A percentile compares a stretch with the other conserved stretches of the same genome.
phyloP scores from a whole-genome alignment of 441 rosid species.

The Kokia cookei region DNA sequence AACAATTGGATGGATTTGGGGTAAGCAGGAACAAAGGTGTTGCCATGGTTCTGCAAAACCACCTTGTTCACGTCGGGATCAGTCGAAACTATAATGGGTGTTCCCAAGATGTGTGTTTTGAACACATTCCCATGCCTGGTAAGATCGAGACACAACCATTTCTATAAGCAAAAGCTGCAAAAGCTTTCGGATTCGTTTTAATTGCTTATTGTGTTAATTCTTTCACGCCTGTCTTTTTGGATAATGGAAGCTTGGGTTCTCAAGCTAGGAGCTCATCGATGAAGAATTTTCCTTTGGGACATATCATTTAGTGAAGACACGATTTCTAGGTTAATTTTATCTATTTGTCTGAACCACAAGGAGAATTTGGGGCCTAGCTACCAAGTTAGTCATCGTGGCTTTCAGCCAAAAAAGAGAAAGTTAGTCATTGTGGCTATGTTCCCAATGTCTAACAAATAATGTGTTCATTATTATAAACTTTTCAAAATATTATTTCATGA shows the following conservation, averaged over 20 bases:
- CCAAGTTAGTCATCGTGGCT: neutral
- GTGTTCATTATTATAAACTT: neutral
- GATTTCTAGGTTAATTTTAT: neutral
- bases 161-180: neutral
- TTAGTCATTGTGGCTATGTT: neutral
- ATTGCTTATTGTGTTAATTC: neutral
- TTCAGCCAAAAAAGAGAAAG: too few species aligned
- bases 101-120: conserved; percentile 67
- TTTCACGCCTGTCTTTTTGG: neutral
- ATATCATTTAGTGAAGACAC: neutral
- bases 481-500: neutral
- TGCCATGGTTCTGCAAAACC: conserved; percentile 64
- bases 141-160: neutral
- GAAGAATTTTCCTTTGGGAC: neutral
- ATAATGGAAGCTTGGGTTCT: neutral
- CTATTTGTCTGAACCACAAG: neutral
- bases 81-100: conserved; percentile 69
- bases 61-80: conserved; percentile 74
- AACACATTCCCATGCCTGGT: conserved; percentile 64
- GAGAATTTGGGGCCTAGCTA: neutral
- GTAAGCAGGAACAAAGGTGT: conserved; percentile 54
- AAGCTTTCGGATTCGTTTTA: neutral
- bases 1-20: conserved; percentile 58
- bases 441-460: neutral
- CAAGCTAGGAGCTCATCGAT: neutral